Evolutionary conservation across 1,284 basidiomycete genomes (phyloP), one percentile per base, ranked within the genome.

Genomic region (Ustilago crameri): DNA sequence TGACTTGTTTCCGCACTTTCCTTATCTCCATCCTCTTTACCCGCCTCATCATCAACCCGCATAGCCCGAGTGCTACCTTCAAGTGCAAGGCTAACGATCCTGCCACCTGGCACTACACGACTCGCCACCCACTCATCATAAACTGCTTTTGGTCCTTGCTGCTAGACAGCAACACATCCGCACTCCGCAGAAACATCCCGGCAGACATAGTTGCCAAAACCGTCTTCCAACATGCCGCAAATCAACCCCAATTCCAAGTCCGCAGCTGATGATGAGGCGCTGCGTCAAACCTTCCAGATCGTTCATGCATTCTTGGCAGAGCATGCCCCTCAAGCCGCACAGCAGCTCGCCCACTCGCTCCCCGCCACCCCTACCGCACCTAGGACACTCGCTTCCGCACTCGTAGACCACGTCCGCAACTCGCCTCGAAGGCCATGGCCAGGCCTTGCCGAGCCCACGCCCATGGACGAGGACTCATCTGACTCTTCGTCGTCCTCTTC

Each of bases 251-350:
- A 41, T 22, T 63, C 62, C 9, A 45, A 48, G 3, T 53, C 56
- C 0, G 42, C 41, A 1, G 34, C 59, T 3, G 54, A 53, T 0
- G 70, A 73, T 45, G 55, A 54, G 14, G 70, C 64, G 4, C 60
- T 73, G 9, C 48, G 46, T 22, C 50, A 68, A 49, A 73, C 70
- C 3, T 73, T 73, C 41, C 59, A 58, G 48, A 68, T 73, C 42
- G 70, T 73, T 2, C 61, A 73, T 32, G 64, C 70, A n/a, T 73
- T 73, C 49, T 20, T 73, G 5, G 35, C 60, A 14, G 56, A 73
- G 40, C 64, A 73, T 38, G 70, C 70, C 18, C 70, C 70, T 22
- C 35, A 43, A 5, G 64, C 60, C 17, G 70, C 64, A 14, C 52
- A 59, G 37, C 47, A 55, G 34, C 45, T 71, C 4, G 68, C 68